These are phyloP conservation scores for Avena insularis DNA, from an alignment of 176 grass and related monocot species.

Conservation along the genomic window DNA sequence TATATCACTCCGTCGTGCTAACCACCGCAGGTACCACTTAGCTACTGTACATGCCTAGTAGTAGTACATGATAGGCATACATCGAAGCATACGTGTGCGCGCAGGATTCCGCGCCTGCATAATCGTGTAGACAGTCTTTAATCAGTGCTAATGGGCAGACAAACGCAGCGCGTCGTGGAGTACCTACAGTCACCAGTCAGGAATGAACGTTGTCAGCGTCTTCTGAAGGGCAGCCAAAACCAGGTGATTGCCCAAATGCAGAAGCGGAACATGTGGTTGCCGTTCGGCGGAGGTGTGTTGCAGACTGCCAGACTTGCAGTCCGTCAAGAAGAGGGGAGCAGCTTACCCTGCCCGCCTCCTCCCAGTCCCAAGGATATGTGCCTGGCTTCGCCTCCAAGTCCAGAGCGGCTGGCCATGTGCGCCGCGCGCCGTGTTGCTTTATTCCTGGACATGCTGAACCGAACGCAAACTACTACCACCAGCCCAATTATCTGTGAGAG, in stretches of 20 bases:
- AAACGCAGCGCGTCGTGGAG: too few species aligned
- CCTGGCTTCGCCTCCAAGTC: slow-evolving; percentile 41
- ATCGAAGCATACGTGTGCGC: too few species aligned
- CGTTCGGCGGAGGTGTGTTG: neutral
- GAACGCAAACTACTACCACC: slow-evolving; percentile 26
- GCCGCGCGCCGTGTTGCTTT: slow-evolving; percentile 32
- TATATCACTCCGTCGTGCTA: neutral
- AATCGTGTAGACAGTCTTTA: too few species aligned
- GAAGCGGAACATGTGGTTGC: slow-evolving; percentile 16
- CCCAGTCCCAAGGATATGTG: neutral
- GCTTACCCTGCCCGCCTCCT: neutral
- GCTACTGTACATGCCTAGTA: too few species aligned
- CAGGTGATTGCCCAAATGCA: neutral
- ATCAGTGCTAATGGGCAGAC: too few species aligned
- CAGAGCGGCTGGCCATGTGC: slow-evolving; percentile 41
- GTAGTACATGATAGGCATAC: too few species aligned
- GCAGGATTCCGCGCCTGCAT: too few species aligned
- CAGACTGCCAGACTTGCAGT: neutral
- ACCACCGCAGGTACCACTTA: neutral
- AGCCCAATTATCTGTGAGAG: slow-evolving; percentile 29
- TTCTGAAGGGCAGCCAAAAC: neutral
- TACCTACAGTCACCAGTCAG: too few species aligned
- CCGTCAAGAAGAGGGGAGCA: neutral
- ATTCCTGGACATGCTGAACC: slow-evolving; percentile 33
- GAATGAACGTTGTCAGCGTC: too few species aligned